These are phyloP conservation scores for Pseudogymnoascus sp. DNA, from an alignment of 2,329 filamentous ascomycete genomes.

Conservation along the genomic window DNA sequence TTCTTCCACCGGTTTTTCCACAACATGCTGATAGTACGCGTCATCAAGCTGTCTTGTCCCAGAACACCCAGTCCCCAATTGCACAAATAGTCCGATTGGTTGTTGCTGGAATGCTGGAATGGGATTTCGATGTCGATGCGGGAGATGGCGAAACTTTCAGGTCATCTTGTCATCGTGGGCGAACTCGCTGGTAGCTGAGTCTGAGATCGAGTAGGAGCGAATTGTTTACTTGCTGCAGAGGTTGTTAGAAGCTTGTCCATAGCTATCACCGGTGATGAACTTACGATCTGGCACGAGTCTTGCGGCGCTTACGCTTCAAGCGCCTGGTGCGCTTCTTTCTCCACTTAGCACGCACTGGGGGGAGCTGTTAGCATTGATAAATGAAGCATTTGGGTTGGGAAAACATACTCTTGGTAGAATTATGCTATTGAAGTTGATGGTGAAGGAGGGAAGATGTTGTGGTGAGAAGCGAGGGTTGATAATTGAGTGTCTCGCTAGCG, in stretches of 20 bases:
- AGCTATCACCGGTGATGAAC: constrained; percentile 31
- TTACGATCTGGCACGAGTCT: constrained; percentile 97
- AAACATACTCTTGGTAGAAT: constrained; percentile 39
- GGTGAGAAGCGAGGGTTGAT: constrained; percentile 6
- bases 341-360: constrained; percentile 90
- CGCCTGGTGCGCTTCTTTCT: constrained; percentile 99
- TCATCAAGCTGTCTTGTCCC: constrained; percentile 30
- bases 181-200: constrained; percentile 27
- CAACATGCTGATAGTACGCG: constrained; percentile 30
- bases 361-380: constrained; percentile 30
- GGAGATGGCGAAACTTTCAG: constrained; percentile 28
- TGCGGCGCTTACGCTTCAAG: constrained; percentile 99
- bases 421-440: constrained; percentile 33
- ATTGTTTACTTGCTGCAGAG: constrained; percentile 37
- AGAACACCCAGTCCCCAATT: constrained; percentile 27
- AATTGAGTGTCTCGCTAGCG: constrained; percentile 11
- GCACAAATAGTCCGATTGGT: constrained; percentile 26
- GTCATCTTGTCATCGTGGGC: constrained; percentile 32
- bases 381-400: constrained; percentile 9
- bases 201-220: constrained; percentile 36
- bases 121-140: constrained; percentile 30
- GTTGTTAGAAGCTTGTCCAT: constrained; percentile 17
- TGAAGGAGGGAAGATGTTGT: constrained; percentile 26
- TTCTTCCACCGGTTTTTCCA: constrained; percentile 26
- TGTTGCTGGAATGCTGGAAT: constrained; percentile 28